Evolutionary conservation across 768 basidiomycete species (phyloP), one percentile per base, ranked within the genome.

Genomic region (Rhizopogon sp.): DNA sequence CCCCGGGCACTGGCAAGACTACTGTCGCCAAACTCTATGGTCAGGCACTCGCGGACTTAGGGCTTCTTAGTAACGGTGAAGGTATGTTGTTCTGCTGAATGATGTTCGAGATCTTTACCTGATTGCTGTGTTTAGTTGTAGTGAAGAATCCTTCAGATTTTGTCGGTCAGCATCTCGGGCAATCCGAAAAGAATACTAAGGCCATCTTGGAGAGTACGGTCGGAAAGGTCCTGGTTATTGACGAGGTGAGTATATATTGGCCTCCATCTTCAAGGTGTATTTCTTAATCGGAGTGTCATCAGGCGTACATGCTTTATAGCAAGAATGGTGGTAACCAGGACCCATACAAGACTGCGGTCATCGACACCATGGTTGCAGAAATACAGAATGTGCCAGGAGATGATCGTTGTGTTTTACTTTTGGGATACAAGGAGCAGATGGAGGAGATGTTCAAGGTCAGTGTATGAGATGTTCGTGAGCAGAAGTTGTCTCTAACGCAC

Each of bases 341-440:
- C 58, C 66, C 75, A 0, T 87, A 70, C 68, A 87, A 86, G 58
- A 84, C 84, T 1, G 76, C 83, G 0, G 87, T 88, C 41, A 85
- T 88, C 37, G 87, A 88, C 61, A 87, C 86, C 0, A 80, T 88
- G 35, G 86, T 88, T 0, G 87, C 87, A 0, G 87, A 88, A 64
- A 79, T 88, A 2, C 86, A 88, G 59, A 84, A 77, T 45, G 76
- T 76, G 0, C 82, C 82, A 0, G 85, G 86, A 3, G 87, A 88
- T 62, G 86, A 88, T 62, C 76, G 85, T 28, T 86, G 84, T 52
- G 82, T 88, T 0, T 68, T 88, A 9, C 65, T 88, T 40, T 63
- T 85, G 1, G 87, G 86, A 0, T 88, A 88, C 66, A 79, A 81
- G 55, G 73, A 79, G 4, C 74, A 86, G 60, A 87, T 88, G 78